A percentile compares a stretch with the other conserved stretches of the same genome.
Evolutionary conservation across 495 filamentous ascomycete species (phyloP).

Genomic region (Penicillium coffeae): DNA sequence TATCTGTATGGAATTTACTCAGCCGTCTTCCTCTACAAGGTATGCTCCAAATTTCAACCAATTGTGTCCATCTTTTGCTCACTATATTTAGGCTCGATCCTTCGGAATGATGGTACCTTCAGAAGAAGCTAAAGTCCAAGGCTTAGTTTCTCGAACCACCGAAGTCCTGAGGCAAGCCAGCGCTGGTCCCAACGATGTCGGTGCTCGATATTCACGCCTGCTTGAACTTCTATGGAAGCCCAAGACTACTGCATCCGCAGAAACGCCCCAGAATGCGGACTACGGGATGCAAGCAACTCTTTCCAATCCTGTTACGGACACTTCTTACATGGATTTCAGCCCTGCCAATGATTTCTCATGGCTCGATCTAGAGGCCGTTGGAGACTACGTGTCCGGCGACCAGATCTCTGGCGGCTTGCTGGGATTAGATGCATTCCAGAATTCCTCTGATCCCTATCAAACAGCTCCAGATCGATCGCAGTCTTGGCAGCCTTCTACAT

Average conservation of each 20-base stretch:
- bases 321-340: slow-evolving; percentile 43
- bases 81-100: slow-evolving; percentile 56
- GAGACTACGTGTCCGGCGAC: slow-evolving; percentile 51
- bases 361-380: slow-evolving; percentile 54
- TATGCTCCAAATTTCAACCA: no score
- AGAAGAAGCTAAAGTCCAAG: slow-evolving; percentile 51
- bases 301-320: slow-evolving; percentile 27
- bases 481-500: slow-evolving; percentile 38
- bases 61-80: slow-evolving; percentile 55
- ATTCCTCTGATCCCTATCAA: slow-evolving; percentile 27
- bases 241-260: slow-evolving; percentile 26
- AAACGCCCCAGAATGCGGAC: slow-evolving; percentile 32
- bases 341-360: slow-evolving; percentile 55
- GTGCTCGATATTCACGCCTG: slow-evolving; percentile 51
- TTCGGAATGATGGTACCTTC: slow-evolving; percentile 49
- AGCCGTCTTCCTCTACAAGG: no score
- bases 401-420: slow-evolving; percentile 36
- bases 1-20: slow-evolving; percentile 42
- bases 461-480: slow-evolving; percentile 32
- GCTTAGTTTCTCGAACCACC: slow-evolving; percentile 50
- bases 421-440: slow-evolving; percentile 38
- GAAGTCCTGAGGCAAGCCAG: slow-evolving; percentile 50
- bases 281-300: slow-evolving; percentile 29
- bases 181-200: slow-evolving; percentile 50
- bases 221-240: slow-evolving; percentile 51